phyloP scores from a whole-genome alignment of 805 yeast species.

The Candida nanaspora region DNA sequence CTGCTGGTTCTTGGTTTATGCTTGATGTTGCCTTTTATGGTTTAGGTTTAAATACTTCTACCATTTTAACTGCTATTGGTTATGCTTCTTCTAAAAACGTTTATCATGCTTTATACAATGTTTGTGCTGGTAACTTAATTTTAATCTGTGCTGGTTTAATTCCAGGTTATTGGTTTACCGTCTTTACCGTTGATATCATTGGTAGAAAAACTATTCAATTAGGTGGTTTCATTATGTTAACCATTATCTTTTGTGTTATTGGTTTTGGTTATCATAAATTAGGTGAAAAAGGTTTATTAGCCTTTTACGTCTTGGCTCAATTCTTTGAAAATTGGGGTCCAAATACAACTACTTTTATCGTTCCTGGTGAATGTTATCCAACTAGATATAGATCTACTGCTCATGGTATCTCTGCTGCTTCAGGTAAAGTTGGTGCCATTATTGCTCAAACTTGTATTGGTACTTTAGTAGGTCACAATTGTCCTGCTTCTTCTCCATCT shows the following conservation, averaged over 20 bases:
- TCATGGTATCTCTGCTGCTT: conserved; percentile 90
- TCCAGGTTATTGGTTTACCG: conserved; percentile 89
- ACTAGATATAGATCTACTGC: conserved; percentile 95
- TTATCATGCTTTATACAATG: conserved; percentile 62
- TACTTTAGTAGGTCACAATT: conserved; percentile 73
- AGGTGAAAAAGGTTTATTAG: conserved; percentile 60
- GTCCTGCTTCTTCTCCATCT: conserved; percentile 51
- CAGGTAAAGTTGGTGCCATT: conserved; percentile 89
- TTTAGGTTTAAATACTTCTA: conserved; percentile 74
- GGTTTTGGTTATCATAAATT: conserved; percentile 80
- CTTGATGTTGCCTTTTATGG: conserved; percentile 91
- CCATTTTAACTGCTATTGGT: conserved; percentile 77
- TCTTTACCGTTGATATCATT: conserved; percentile 68
- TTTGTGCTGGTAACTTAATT: conserved; percentile 89
- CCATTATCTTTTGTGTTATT: conserved; percentile 66
- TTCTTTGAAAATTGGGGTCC: conserved; percentile 92
- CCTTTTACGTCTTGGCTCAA: conserved; percentile 72
- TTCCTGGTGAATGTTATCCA: conserved; percentile 91
- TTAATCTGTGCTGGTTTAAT: conserved; percentile 90
- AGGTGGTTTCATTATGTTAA: conserved; percentile 65
- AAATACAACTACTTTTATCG: conserved; percentile 82
- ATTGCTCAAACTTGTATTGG: conserved; percentile 86
- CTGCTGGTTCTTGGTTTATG: conserved; percentile 89
- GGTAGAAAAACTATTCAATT: conserved; percentile 86
- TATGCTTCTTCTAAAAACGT: conserved; percentile 67